Conservation (phyloP, 2,329 filamentous ascomycete genomes). For the Cordyceps pruinosa region DNA sequence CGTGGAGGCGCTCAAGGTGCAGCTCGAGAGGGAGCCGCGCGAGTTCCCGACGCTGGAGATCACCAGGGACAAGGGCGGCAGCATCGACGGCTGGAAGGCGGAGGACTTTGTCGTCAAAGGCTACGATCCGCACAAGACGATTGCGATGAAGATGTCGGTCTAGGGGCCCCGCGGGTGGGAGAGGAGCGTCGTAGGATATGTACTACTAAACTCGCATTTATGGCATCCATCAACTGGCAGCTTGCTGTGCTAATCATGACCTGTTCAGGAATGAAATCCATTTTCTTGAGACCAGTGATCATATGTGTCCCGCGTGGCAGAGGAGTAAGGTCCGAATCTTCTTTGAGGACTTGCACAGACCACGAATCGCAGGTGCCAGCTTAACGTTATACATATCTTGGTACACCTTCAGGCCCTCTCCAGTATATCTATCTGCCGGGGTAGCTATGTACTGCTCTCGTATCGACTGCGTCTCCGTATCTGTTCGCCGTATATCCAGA, state of each 20-base stretch:
- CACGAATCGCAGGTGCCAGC: too few relatives aligned
- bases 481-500: conserved; percentile 20
- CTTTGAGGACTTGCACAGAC: too few relatives aligned
- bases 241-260: too few relatives aligned
- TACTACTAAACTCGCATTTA: background rate
- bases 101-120: conserved; percentile 84
- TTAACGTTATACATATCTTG: too few relatives aligned
- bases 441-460: conserved; percentile 19
- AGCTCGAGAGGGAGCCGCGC: conserved; percentile 72
- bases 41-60: conserved; percentile 77
- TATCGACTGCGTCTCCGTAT: conserved; percentile 20
- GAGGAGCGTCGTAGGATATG: background rate
- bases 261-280: too few relatives aligned
- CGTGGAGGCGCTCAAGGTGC: conserved; percentile 74
- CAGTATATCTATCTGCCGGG: background rate
- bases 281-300: too few relatives aligned
- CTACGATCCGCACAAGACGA: conserved; percentile 84
- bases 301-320: too few relatives aligned
- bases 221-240: conserved; percentile 2
- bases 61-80: conserved; percentile 56
- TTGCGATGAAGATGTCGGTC: conserved; percentile 99
- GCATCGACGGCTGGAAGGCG: conserved; percentile 82
- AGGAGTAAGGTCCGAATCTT: too few relatives aligned
- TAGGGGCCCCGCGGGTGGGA: conserved; percentile 26
- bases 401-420: background rate